Base-by-base conservation (phyloP, 176 grass and related monocot genomes). In the Rhynchospora breviuscula region DNA sequence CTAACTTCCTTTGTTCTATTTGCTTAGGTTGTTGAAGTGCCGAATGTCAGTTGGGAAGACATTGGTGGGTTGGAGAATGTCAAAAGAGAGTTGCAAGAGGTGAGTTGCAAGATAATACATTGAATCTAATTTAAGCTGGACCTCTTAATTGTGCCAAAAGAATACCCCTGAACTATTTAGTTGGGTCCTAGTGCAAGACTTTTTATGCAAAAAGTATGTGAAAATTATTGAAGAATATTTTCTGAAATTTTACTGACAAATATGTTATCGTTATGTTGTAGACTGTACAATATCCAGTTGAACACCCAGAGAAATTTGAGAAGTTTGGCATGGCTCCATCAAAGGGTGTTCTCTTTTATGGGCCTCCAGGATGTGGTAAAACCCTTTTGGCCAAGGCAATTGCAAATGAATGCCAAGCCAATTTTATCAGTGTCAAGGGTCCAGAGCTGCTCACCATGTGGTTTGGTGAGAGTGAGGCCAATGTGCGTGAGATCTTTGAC, bases 391-490 rank as follows among this genome's bases (percentile, higher is more conserved):
- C 94, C 46, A 97, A 97, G 84, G 94, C 94, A 79, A 97, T 97
- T 81, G 94, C 94, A 21, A 97, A 97, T 8, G 94, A 97, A 87
- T 97, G 94, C 82, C 94, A 97, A 88, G 94, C 91, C 14, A 97
- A 97, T 77, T 97, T 97, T 44, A 97, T 97, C 48, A 97, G 94
- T 65, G 87, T 97, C 17, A 97, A 95, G 85, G 93, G 93, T 11
- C 93, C 93, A 0, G 90, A 95, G 35, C 62, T 95, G 47, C 90
- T 95, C 67, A 92, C 93, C 72, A 97, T 97, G 94, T 97, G 94
- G 94, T 97, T 97, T 70, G 94, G 94, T 83, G 94, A 97, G 91
- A 95, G 93, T 87, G 93, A 95, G 80, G 93, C 93, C 5, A 95
- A 95, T 18, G 93, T 95, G 7, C 86, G 90, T 5, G 93, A 95